Evolutionary conservation across 108 stramenopile species (phyloP).

Genomic region (Stephanodiscus minutulus): DNA sequence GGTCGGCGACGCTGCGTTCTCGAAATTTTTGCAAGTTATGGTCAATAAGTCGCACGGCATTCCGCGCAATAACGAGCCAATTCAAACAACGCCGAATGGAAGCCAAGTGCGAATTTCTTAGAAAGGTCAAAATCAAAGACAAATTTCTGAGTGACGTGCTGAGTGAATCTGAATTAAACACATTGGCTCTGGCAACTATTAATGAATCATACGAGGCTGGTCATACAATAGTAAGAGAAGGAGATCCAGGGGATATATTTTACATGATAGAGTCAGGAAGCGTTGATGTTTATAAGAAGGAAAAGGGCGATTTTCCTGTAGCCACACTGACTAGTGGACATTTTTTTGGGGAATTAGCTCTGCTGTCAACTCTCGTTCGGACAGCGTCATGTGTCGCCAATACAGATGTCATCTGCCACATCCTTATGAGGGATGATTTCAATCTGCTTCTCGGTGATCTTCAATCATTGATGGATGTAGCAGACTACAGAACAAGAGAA

Average conservation of each 20-base stretch:
- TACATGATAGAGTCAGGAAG: slow-evolving; percentile 58
- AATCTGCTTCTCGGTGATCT: slow-evolving; percentile 60
- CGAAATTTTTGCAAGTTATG: slow-evolving; percentile 56
- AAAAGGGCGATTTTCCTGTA: slow-evolving; percentile 31
- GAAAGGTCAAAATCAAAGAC: slow-evolving; percentile 52
- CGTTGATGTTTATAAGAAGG: slow-evolving; percentile 43
- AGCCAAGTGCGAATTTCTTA: slow-evolving; percentile 53
- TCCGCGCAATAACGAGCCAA: slow-evolving; percentile 54
- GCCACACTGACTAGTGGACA: slow-evolving; percentile 38
- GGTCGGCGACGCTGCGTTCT: slow-evolving; percentile 71
- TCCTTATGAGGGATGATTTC: slow-evolving; percentile 67
- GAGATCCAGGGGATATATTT: slow-evolving; percentile 54
- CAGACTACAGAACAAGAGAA: slow-evolving; percentile 15
- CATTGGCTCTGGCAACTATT: slow-evolving; percentile 36
- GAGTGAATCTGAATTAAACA: slow-evolving; percentile 40
- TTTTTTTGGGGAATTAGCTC: slow-evolving; percentile 56
- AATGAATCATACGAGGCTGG: slow-evolving; percentile 34
- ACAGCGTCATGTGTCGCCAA: slow-evolving; percentile 56
- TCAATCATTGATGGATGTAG: slow-evolving; percentile 53
- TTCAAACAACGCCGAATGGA: slow-evolving; percentile 48
- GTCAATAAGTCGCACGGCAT: slow-evolving; percentile 60
- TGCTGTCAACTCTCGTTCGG: slow-evolving; percentile 40
- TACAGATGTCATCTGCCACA: slow-evolving; percentile 42
- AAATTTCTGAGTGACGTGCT: slow-evolving; percentile 46
- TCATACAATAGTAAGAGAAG: slow-evolving; percentile 47